Conservation (phyloP, 495 filamentous ascomycete genomes). For the Lophiotrema nucula region DNA sequence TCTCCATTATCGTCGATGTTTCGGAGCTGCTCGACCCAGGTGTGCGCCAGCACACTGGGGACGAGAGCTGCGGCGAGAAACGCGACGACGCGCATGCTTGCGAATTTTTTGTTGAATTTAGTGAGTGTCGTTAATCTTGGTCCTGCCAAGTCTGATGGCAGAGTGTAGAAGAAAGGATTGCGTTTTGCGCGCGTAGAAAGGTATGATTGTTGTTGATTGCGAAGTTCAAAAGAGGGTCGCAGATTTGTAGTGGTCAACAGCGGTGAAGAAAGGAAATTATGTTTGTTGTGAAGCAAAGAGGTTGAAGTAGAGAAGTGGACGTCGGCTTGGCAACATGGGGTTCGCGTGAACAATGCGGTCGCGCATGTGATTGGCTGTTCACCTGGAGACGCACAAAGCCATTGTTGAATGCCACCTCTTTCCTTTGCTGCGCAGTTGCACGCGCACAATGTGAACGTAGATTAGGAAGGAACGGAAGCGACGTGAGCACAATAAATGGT, state of each 20-base stretch:
- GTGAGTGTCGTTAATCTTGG: neutral
- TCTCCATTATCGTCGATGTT: constrained; percentile 69
- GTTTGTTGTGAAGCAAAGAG: neutral
- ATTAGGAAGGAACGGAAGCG: neutral
- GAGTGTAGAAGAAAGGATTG: neutral
- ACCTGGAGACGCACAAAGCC: constrained; percentile 6
- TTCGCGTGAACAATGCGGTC: constrained; percentile 15
- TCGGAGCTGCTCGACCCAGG: constrained; percentile 75
- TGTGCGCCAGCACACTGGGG: constrained; percentile 54
- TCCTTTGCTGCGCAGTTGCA: constrained; percentile 18
- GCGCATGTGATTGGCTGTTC: constrained; percentile 8
- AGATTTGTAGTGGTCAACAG: neutral
- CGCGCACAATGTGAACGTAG: neutral
- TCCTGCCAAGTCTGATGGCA: neutral
- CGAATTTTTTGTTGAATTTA: neutral
- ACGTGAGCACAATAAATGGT: too few species aligned
- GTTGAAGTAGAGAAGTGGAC: constrained; percentile 6
- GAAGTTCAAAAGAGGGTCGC: neutral
- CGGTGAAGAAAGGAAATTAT: neutral
- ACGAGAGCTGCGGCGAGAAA: constrained; percentile 34
- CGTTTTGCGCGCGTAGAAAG: neutral
- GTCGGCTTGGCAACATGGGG: constrained; percentile 1
- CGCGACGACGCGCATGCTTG: constrained; percentile 26
- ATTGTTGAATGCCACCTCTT: constrained; percentile 8
- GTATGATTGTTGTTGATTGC: neutral